phyloP scores from a whole-genome alignment of 345 rosid genomes.

The Arabidopsis arenosa region DNA sequence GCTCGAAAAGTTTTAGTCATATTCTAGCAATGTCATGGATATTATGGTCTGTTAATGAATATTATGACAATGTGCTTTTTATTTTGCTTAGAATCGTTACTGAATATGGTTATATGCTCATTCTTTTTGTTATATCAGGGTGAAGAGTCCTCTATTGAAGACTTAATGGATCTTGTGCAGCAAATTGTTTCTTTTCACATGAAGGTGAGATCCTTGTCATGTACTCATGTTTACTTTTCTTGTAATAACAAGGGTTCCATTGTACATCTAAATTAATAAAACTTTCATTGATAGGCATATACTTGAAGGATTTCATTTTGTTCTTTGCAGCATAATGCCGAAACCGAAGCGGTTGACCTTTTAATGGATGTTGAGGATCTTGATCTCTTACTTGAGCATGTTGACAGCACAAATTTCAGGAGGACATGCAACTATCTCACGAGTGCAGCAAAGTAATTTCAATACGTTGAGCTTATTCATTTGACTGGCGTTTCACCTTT shows the following conservation, averaged over 20 bases:
- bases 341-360: conserved; percentile 98
- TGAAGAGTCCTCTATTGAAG: conserved; percentile 67
- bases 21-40: neutral
- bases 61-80: conserved; percentile 16
- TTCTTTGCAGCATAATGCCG: conserved; percentile 85
- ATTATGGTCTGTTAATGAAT: conserved; percentile 9
- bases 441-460: conserved; percentile 77
- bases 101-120: conserved; percentile 20
- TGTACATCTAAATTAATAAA: conserved; percentile 14
- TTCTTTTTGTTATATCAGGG: conserved; percentile 48
- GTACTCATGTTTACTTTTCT: conserved; percentile 23
- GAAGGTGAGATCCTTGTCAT: conserved; percentile 61
- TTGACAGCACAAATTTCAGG: conserved; percentile 81
- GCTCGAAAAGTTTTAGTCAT: conserved; percentile 1
- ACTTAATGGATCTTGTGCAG: conserved; percentile 81
- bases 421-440: conserved; percentile 92
- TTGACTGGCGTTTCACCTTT: conserved; percentile 1
- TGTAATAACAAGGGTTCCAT: conserved; percentile 6
- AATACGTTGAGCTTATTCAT: conserved; percentile 4
- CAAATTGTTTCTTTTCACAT: conserved; percentile 96
- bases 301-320: conserved; percentile 31
- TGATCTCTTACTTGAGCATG: conserved; percentile 77
- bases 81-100: neutral
- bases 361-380: conserved; percentile 99
- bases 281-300: conserved; percentile 15